Evolutionary conservation across 805 yeast genomes (phyloP), one percentile per base, ranked within the genome.

Genomic region (Phaffomyces antillensis): DNA sequence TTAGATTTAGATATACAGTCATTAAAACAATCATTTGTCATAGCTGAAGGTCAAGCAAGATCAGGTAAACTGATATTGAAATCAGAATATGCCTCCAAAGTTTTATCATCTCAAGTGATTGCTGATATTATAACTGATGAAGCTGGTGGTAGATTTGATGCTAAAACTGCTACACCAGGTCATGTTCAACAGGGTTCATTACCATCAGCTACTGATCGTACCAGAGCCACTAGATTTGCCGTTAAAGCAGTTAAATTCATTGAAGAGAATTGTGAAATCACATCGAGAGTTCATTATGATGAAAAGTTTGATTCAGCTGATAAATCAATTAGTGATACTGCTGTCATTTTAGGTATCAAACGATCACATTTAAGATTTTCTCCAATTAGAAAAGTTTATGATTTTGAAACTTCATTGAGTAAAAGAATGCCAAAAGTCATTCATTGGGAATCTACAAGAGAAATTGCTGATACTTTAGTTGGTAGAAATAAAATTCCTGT

Each of bases 361-460:
- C 78, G 86, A 40, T 80, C 95, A 13, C 86, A 83, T 58, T 71
- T 91, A 58, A 76, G 66, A 47, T 89, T 86, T 70, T 74, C 86
- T 11, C 72, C 93, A 10, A 76, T 93, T 46, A 75, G 86, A 61
- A 76, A 75, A 48, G 72, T 91, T 52, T 90, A 86, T 67, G 95
- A 90, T 61, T 83, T 71, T 60, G 98, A 93, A 66, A 88, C 98
- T 16, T 88, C 86, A 55, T 63, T 86, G 33, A 71, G 67, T 20
- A 77, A 71, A 64, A 83, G 99, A 72, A 82, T 93, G 77, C 96
- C 98, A 56, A 89, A 86, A 71, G 68, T 72, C 46, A 82, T 89
- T 41, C 88, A 85, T 66, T 93, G 99, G 99, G 71, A 73, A 40
- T 72, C 72, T 28, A 70, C 82, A 42, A 76, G 95, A 59, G 83